Evolutionary conservation across 169 alveolate species (phyloP).

Genomic region (Plasmodium ovale): DNA sequence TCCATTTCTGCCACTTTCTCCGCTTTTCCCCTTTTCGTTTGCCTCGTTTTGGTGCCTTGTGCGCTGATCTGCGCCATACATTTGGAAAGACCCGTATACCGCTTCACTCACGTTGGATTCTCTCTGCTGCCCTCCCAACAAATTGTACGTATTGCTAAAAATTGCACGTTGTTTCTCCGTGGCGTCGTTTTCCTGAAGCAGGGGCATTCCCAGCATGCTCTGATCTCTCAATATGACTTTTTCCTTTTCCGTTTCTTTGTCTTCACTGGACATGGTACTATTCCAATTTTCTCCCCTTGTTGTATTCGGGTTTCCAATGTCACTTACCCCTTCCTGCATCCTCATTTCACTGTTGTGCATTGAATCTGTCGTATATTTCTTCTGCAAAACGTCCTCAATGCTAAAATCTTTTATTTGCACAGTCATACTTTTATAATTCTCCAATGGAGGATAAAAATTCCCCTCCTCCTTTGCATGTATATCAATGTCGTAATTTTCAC

Average conservation of each 20-base stretch:
- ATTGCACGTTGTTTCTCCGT: not conserved
- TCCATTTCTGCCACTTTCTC: not conserved
- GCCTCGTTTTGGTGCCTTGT: no score
- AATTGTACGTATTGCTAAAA: not conserved
- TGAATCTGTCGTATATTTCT: conserved; percentile 42
- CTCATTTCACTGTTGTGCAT: conserved; percentile 26
- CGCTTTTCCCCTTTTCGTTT: no score
- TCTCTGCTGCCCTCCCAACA: not conserved
- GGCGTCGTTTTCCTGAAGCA: not conserved
- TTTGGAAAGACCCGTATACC: no score
- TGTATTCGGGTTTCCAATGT: not conserved
- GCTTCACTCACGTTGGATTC: not conserved
- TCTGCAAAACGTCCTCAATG: conserved; percentile 58
- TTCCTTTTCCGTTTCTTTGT: not conserved
- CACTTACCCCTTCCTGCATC: not conserved
- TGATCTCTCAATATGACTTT: not conserved
- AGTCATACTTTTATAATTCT: conserved; percentile 48
- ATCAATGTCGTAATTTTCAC: not conserved
- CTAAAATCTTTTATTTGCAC: conserved; percentile 37
- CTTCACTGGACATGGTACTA: not conserved
- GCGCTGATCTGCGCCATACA: no score
- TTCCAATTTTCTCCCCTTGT: not conserved
- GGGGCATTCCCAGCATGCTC: not conserved
- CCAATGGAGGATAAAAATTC: conserved; percentile 13
- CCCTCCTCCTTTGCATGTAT: conserved; percentile 6